phyloP scores from a whole-genome alignment of 2,329 filamentous ascomycete species.

The Ciborinia camelliae region DNA sequence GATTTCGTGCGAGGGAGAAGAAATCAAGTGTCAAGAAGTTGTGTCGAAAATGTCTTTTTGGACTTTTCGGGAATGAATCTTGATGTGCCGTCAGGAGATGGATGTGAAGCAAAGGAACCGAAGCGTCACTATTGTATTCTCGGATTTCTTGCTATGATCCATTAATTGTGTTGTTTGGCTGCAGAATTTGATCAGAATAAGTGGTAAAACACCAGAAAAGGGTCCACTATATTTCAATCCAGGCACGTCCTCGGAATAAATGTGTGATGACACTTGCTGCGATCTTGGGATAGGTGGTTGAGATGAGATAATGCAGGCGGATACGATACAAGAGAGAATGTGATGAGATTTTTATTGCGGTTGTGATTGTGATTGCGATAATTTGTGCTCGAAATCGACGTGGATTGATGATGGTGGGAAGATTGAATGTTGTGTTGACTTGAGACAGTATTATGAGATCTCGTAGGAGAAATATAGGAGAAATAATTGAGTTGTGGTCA shows the following conservation, averaged over 20 bases:
- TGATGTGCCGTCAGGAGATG: not conserved
- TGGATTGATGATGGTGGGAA: not conserved
- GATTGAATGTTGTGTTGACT: not conserved
- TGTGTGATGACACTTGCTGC: not conserved
- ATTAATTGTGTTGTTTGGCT: not conserved
- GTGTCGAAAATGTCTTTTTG: too few relatives aligned
- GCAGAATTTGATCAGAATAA: not conserved
- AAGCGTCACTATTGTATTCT: not conserved
- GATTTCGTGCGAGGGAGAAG: too few relatives aligned
- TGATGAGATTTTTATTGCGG: not conserved
- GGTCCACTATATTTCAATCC: not conserved
- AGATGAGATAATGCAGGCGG: conserved; percentile 1
- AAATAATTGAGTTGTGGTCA: not conserved
- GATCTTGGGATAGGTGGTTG: not conserved
- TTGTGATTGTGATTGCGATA: not conserved
- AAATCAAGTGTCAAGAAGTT: too few relatives aligned
- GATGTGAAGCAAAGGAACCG: not conserved
- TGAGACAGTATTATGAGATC: not conserved
- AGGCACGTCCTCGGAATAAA: not conserved
- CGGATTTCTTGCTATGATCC: not conserved
- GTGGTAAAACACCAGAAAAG: not conserved
- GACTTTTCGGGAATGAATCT: too few relatives aligned
- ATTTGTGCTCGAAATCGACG: not conserved
- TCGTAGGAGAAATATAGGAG: not conserved
- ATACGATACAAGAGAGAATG: not conserved